phyloP scores from a whole-genome alignment of 306 rosid genomes.

The Cicer chorassanicum region DNA sequence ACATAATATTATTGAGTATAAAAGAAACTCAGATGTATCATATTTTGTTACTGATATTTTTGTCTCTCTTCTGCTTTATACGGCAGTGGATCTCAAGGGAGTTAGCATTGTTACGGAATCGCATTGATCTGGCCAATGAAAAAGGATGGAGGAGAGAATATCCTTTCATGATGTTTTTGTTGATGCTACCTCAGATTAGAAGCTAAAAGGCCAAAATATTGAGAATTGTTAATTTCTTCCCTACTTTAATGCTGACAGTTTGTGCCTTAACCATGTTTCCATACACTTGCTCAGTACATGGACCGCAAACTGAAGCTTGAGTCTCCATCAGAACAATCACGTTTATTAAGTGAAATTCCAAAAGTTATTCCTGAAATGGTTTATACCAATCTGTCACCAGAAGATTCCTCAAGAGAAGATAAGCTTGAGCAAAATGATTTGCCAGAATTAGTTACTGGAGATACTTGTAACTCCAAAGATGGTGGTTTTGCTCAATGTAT shows the following conservation, averaged over 20 bases:
- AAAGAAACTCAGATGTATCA: conserved; percentile 1
- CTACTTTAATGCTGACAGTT: conserved; percentile 34
- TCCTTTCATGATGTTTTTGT: conserved; percentile 57
- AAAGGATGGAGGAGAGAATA: conserved; percentile 95
- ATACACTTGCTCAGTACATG: conserved; percentile 62
- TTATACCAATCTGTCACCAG: conserved; percentile 42
- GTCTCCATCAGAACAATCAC: conserved; percentile 60
- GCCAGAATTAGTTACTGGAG: conserved; percentile 41
- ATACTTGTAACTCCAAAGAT: conserved; percentile 40
- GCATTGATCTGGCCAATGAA: conserved; percentile 82
- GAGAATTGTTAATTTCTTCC: conserved; percentile 14
- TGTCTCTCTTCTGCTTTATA: conserved; percentile 28
- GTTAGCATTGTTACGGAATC: conserved; percentile 61
- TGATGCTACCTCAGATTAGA: conserved; percentile 23
- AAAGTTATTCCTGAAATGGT: conserved; percentile 62
- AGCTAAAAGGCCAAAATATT: conserved; percentile 26
- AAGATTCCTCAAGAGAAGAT: conserved; percentile 45
- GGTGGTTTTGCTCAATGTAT: conserved; percentile 18
- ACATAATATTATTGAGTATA: not conserved
- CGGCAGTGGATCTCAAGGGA: conserved; percentile 77
- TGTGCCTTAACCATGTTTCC: conserved; percentile 63
- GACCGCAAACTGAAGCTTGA: conserved; percentile 58
- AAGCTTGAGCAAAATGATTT: conserved; percentile 47
- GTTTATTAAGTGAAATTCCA: conserved; percentile 58
- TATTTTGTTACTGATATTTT: conserved; percentile 35